These are phyloP conservation scores for Skeletonema grethae DNA, from an alignment of 108 stramenopile species.

Conservation along the genomic window DNA sequence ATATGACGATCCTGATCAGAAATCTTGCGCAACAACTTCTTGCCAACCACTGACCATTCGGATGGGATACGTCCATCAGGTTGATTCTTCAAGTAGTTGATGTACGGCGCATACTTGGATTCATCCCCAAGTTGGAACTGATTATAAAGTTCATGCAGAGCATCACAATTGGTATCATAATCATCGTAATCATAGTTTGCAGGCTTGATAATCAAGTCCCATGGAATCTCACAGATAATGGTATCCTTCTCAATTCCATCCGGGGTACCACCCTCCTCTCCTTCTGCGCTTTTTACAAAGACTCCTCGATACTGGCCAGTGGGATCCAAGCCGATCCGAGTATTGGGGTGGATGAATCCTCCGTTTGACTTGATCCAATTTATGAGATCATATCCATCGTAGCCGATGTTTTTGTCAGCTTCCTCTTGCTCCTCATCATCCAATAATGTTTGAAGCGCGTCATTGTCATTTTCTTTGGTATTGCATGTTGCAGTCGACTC, in stretches of 20 bases:
- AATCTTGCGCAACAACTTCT: slow-evolving; percentile 42
- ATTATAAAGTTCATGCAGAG: slow-evolving; percentile 26
- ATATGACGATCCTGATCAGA: slow-evolving; percentile 6
- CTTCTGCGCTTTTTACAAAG: slow-evolving; percentile 30
- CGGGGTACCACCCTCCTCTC: slow-evolving; percentile 6
- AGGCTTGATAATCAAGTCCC: slow-evolving; percentile 42
- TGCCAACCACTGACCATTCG: slow-evolving; percentile 51
- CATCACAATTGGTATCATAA: not conserved
- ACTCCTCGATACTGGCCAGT: slow-evolving; percentile 48
- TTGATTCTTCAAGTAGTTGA: slow-evolving; percentile 65
- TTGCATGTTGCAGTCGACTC: too few species aligned
- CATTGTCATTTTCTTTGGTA: too few species aligned
- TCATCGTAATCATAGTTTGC: slow-evolving; percentile 17
- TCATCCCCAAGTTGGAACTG: slow-evolving; percentile 52
- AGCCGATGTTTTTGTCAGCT: slow-evolving; percentile 19
- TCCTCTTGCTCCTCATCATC: not conserved
- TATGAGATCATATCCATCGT: not conserved
- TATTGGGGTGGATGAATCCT: slow-evolving; percentile 43
- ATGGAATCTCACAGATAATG: slow-evolving; percentile 37
- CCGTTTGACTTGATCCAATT: slow-evolving; percentile 44
- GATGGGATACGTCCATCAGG: slow-evolving; percentile 46
- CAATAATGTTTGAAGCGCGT: too few species aligned
- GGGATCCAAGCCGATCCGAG: slow-evolving; percentile 42
- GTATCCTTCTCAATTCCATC: slow-evolving; percentile 34
- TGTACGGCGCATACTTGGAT: slow-evolving; percentile 69